phyloP scores from a whole-genome alignment of 1,284 basidiomycete genomes.

The Heterobasidion irregulare region DNA sequence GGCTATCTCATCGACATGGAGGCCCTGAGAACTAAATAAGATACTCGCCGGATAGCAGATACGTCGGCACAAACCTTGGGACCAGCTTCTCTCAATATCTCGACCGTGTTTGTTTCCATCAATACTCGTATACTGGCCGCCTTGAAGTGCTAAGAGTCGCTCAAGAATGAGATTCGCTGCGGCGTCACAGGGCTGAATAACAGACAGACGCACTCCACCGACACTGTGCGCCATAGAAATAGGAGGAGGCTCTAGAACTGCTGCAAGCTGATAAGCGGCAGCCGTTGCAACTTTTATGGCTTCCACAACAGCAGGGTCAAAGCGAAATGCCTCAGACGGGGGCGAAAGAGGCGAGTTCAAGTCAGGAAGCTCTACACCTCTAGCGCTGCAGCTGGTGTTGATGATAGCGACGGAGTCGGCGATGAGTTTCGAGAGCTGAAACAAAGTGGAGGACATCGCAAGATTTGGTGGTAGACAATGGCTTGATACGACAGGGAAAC shows the following conservation, averaged over 20 bases:
- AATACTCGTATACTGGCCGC: background rate
- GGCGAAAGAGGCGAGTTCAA: slow-evolving; percentile 8
- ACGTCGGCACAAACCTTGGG: background rate
- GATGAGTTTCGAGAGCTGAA: background rate
- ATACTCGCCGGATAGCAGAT: background rate
- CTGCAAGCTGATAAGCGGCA: background rate
- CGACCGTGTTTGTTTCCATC: background rate
- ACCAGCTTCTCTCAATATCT: background rate
- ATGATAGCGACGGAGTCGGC: background rate
- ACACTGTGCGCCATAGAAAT: background rate
- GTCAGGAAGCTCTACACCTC: slow-evolving; percentile 4
- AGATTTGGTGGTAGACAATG: too few species aligned
- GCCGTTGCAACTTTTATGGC: background rate
- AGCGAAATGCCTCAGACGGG: slow-evolving; percentile 10
- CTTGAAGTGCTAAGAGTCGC: background rate
- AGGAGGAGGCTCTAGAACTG: background rate
- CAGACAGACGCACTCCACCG: too few species aligned
- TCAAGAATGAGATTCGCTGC: background rate
- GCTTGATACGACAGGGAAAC: too few species aligned
- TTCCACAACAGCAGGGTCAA: slow-evolving; percentile 5
- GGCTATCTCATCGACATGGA: background rate
- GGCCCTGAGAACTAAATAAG: background rate
- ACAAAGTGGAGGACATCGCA: background rate
- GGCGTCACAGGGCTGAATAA: background rate
- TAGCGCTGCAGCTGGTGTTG: background rate